A percentile compares a stretch with the other conserved stretches of the same genome.
phyloP scores from a whole-genome alignment of 2,329 filamentous ascomycete genomes.

The Chaetomium globosum region DNA sequence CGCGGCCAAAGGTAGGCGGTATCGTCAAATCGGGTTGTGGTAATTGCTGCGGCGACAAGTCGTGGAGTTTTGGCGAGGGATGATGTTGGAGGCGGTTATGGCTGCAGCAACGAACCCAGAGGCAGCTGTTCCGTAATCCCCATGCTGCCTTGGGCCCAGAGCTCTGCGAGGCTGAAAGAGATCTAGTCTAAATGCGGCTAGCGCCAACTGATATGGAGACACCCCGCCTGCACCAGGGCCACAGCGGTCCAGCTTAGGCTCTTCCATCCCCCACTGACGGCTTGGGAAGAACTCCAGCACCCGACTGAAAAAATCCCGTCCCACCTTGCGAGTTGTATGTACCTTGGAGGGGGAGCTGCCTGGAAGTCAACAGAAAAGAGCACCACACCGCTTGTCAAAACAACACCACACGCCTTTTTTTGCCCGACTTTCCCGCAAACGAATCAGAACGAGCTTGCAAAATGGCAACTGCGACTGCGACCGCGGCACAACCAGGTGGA shows the following conservation, averaged over 20 bases:
- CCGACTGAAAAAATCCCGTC: conserved; percentile 37
- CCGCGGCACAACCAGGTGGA: conserved; percentile 49
- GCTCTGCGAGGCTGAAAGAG: conserved; percentile 37
- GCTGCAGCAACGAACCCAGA: conserved; percentile 25
- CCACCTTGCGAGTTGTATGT: conserved; percentile 29
- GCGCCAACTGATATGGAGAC: conserved; percentile 10
- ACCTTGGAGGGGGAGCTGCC: conserved; percentile 34
- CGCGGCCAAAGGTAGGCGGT: not conserved
- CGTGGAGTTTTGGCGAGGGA: conserved; percentile 14
- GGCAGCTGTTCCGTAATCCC: conserved; percentile 39
- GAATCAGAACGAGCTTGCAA: conserved; percentile 31
- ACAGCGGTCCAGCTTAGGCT: not conserved
- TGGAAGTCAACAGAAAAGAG: conserved; percentile 29
- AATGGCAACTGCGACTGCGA: conserved; percentile 53
- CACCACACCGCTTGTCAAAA: conserved; percentile 22
- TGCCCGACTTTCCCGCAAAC: conserved; percentile 5
- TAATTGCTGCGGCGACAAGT: not conserved
- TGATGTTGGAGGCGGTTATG: conserved; percentile 19
- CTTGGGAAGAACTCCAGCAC: conserved; percentile 35
- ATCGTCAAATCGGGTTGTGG: not conserved
- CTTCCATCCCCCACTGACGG: conserved; percentile 19
- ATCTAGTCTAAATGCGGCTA: conserved; percentile 32
- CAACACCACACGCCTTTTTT: conserved; percentile 18
- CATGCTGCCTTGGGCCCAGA: conserved; percentile 39
- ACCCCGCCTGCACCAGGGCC: conserved; percentile 19